Evolutionary conservation across 441 rosid species (phyloP).

Genomic region (Hura crepitans): DNA sequence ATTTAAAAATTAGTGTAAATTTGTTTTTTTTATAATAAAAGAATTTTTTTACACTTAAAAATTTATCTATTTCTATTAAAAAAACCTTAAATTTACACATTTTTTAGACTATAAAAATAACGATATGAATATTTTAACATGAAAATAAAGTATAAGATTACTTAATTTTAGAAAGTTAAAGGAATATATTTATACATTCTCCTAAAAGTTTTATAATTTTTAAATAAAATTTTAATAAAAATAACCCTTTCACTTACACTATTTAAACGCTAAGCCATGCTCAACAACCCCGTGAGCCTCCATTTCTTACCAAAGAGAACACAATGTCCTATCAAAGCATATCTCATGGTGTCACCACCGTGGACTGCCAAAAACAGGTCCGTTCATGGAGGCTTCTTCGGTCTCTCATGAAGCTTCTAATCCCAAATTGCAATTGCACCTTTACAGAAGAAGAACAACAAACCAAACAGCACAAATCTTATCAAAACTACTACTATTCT

Average conservation of each 20-base stretch:
- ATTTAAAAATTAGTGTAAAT: too few species aligned
- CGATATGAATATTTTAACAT: too few species aligned
- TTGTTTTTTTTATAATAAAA: too few species aligned
- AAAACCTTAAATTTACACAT: too few species aligned
- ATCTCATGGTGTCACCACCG: slow-evolving; percentile 40
- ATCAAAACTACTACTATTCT: slow-evolving; percentile 12
- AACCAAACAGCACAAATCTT: slow-evolving; percentile 24
- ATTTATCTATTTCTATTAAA: too few species aligned
- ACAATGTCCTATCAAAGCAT: slow-evolving; percentile 39
- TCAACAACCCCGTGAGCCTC: slow-evolving; percentile 24
- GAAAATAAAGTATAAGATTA: too few species aligned
- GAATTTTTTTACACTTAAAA: too few species aligned
- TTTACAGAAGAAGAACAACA: slow-evolving; percentile 29
- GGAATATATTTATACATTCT: too few species aligned
- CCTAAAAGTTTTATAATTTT: too few species aligned
- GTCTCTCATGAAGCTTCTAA: slow-evolving; percentile 45
- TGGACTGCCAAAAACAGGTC: slow-evolving; percentile 74
- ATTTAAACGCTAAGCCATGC: slow-evolving; percentile 24
- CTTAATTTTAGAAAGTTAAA: too few species aligned
- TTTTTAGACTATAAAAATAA: too few species aligned
- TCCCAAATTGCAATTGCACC: slow-evolving; percentile 55
- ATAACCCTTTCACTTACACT: slow-evolving; percentile 3
- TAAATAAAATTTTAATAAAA: too few species aligned
- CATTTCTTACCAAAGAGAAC: slow-evolving; percentile 2
- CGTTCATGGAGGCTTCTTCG: slow-evolving; percentile 71